Evolutionary conservation across 129 eudicot species (phyloP), one percentile per base, ranked within the genome.

Genomic region (Kitagawia praeruptora): DNA sequence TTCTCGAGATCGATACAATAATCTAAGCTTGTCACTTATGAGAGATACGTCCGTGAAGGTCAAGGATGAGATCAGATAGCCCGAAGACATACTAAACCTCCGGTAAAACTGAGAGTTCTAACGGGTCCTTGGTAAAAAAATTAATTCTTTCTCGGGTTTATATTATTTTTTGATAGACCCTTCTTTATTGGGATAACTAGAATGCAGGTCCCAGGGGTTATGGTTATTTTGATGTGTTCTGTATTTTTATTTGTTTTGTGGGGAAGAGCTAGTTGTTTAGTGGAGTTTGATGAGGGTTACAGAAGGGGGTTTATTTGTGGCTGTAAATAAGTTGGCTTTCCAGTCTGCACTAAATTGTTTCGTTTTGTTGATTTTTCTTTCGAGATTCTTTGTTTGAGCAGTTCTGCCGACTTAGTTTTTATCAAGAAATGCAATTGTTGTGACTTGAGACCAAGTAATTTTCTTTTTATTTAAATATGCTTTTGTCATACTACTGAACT

Each of bases 1-100:
- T 84, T 89, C 93, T 9, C 77, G 93, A 74, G 89, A 89, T 49
- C 58, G 86, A 38, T 85, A 84, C 77, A 89, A 85, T 69, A 87
- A 39, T 84, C 86, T 89, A 72, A 89, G 93, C 75, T 74, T 83
- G 78, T 84, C 82, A 75, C 82, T 89, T 51, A 85, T 86, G 88
- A 89, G 85, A 75, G 87, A 86, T 72, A 90, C 87, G 31, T 86
- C 93, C 2, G 69, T 86, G 80, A 61, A 82, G 76, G n/a, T 79
- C 15, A 75, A 47, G 70, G 77, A 72, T 15, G 82, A 81, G 67
- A 82, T 66, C 64, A 78, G 80, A 61, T 78, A 41, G 67, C 72
- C 41, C 6, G 3, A 73, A 47, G n/a, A 37, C 39, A n/a, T 9
- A 77, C 1, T 61, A 19, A 37, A 13, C 18, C 70, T 38, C 53